These are phyloP conservation scores for Phytophthora pluvialis DNA, from an alignment of 352 stramenopile genomes.

Conservation along the genomic window DNA sequence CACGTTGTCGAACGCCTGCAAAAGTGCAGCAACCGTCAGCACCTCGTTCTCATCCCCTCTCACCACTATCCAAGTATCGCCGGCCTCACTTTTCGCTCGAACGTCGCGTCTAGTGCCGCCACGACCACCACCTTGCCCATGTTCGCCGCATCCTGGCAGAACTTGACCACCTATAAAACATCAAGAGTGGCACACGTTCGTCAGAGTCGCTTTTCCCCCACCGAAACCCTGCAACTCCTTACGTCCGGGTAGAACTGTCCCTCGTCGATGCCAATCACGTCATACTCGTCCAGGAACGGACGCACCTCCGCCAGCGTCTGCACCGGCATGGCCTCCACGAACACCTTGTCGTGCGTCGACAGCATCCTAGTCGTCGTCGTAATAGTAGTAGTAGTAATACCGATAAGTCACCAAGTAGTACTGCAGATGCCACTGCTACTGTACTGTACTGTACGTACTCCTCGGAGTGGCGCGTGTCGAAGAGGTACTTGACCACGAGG, in stretches of 20 bases:
- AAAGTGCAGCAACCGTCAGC: slow-evolving; percentile 3
- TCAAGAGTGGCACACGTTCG: slow-evolving; percentile 5
- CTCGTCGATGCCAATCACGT: slow-evolving; percentile 89
- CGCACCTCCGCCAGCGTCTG: slow-evolving; percentile 62
- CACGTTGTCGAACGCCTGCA: slow-evolving; percentile 75
- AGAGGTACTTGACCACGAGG: slow-evolving; percentile 84
- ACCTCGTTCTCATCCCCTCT: neutral
- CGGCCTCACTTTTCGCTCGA: slow-evolving; percentile 65
- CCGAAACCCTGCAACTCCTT: slow-evolving; percentile 13
- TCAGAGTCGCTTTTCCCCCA: slow-evolving; percentile 16
- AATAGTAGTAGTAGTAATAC: neutral
- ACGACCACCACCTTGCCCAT: slow-evolving; percentile 84
- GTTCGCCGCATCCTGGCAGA: slow-evolving; percentile 74
- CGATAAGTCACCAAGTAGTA: slow-evolving; percentile 1
- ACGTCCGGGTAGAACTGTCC: slow-evolving; percentile 89
- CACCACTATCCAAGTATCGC: neutral
- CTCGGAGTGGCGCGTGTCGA: slow-evolving; percentile 80
- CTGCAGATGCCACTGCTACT: neutral
- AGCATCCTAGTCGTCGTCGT: slow-evolving; percentile 72
- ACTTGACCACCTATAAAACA: slow-evolving; percentile 64
- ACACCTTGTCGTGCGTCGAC: slow-evolving; percentile 81
- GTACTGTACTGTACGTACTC: slow-evolving; percentile 41
- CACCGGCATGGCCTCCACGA: slow-evolving; percentile 71
- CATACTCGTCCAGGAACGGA: slow-evolving; percentile 62
- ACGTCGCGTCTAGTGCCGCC: slow-evolving; percentile 75